Base-by-base conservation (phyloP, 2,329 filamentous ascomycete genomes). In the Epichloe baconii region DNA sequence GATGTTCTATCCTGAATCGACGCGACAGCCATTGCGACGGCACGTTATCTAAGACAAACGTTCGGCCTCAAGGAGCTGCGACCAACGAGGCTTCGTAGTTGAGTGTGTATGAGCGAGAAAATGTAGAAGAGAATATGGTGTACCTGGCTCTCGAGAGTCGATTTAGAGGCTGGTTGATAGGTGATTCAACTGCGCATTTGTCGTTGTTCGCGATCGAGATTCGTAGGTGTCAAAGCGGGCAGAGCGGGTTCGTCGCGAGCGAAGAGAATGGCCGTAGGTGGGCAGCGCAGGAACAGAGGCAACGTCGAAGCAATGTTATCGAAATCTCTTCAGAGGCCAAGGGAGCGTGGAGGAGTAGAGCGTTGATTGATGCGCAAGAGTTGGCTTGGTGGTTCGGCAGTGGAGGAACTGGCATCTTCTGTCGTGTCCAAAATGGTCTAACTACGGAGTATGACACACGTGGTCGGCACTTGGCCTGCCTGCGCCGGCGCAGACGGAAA, bases 1-100 rank as follows among this genome's bases (percentile, higher is more conserved):
- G 82, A 79, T 52, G 93, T 98, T 64, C 93, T 88, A 73, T 98
- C 93, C 75, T 98, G 93, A 67, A 97, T 95, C 48, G 89, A 91
- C 54, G 76, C 66, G 64, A 81, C 75, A 52, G 79, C 79, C 80
- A 84, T 84, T 48, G 55, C 65, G 64, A 49, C 44, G 47, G 43
- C 7, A 35, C 34, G 36, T 44, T 56, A 31, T 12, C 5, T 3
- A 12, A 5, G 21, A 21, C 15, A 17, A 5, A 44, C 10, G 21
- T 38, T 53, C 36, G 45, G n/a, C 8, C 26, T 17, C 26, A n/a
- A 42, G n/a, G 10, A 56, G 62, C 42, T 58, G 65, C 65, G 65
- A 61, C 66, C 66, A 65, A 65, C 66, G 65, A 65, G 59, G 58
- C 46, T 62, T 62, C 51, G 54, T 46, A 19, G 40, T 26, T 12